Percentiles rank a stretch among this genome's conserved stretches.
These are phyloP conservation scores for Naegleria fowleri DNA, from an alignment of 208 protist genomes.

Conservation along the genomic window DNA sequence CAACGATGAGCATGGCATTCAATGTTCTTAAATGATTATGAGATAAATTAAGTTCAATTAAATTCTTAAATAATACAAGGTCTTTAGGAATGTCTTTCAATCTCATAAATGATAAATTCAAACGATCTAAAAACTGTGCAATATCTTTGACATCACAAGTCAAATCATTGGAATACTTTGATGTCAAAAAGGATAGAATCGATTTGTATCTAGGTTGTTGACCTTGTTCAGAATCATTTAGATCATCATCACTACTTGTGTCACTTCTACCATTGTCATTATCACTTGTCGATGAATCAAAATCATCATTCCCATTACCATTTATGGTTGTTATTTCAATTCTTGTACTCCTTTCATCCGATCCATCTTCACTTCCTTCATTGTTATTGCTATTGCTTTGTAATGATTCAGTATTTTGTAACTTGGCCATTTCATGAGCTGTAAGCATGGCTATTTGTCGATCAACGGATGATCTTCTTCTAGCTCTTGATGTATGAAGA, in stretches of 20 bases:
- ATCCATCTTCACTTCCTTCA: no score
- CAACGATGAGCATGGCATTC: neutral
- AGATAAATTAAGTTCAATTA: constrained; percentile 14
- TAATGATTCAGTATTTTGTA: no score
- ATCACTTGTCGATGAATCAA: no score
- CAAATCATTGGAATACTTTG: neutral
- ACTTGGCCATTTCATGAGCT: no score
- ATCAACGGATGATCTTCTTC: neutral
- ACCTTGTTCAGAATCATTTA: neutral
- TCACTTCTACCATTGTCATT: no score
- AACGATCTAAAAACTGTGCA: neutral
- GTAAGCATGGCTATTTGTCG: neutral
- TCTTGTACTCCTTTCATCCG: no score
- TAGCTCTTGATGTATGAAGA: neutral
- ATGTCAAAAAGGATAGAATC: neutral
- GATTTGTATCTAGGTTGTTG: neutral
- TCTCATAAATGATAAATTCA: constrained; percentile 2
- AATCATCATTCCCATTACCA: no score
- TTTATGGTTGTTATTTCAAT: no score
- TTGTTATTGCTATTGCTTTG: no score
- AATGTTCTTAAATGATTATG: neutral
- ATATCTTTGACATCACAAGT: neutral
- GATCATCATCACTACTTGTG: neutral
- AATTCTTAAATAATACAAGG: neutral
- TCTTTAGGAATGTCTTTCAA: neutral